These are phyloP conservation scores for Pezicula rhizophila DNA, from an alignment of 2,329 filamentous ascomycete genomes.

Conservation along the genomic window DNA sequence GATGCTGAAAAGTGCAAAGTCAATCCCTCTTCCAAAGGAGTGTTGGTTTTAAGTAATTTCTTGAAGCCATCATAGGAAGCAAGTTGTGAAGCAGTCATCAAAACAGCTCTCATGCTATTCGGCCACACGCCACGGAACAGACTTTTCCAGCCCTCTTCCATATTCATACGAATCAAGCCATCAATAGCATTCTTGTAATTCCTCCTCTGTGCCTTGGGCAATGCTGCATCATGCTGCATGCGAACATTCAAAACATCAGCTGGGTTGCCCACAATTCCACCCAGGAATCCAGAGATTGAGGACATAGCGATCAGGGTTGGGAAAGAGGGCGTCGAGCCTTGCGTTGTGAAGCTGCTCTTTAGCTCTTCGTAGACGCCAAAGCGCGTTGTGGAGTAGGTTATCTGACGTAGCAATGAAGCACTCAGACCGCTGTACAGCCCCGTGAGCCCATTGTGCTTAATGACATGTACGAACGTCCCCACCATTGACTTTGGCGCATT, in stretches of 20 bases:
- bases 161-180: conserved; percentile 80
- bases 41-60: conserved; percentile 57
- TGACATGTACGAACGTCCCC: conserved; percentile 77
- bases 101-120: conserved; percentile 72
- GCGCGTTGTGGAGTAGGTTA: conserved; percentile 92
- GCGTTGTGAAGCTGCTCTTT: conserved; percentile 61
- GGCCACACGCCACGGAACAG: conserved; percentile 84
- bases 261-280: conserved; percentile 86
- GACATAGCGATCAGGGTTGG: conserved; percentile 77
- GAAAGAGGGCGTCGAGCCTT: conserved; percentile 55
- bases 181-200: conserved; percentile 89
- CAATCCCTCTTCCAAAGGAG: conserved; percentile 61
- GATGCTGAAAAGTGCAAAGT: conserved; percentile 73
- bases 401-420: conserved; percentile 85
- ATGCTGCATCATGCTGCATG: conserved; percentile 88
- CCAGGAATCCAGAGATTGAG: conserved; percentile 75
- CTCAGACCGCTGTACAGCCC: conserved; percentile 90
- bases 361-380: conserved; percentile 96
- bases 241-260: conserved; percentile 96
- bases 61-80: conserved; percentile 85
- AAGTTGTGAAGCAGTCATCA: conserved; percentile 82
- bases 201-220: conserved; percentile 66
- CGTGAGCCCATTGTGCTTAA: conserved; percentile 66
- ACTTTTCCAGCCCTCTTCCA: conserved; percentile 69
- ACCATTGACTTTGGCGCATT: conserved; percentile 75